Evolutionary conservation across 1,284 basidiomycete species (phyloP).

Genomic region (Boletellus sp.): DNA sequence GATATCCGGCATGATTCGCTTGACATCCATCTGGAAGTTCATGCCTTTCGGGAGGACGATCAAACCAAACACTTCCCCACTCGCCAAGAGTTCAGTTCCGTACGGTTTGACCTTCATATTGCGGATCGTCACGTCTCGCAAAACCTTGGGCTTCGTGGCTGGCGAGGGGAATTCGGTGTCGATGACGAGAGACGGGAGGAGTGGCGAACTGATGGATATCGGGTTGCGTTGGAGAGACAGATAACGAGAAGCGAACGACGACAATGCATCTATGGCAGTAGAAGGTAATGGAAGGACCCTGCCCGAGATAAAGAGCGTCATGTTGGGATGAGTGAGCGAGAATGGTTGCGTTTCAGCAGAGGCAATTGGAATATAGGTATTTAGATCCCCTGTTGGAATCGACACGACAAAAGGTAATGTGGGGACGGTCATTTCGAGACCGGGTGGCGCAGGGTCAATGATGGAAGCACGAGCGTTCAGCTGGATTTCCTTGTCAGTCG

Average conservation of each 20-base stretch:
- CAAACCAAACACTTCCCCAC: constrained; percentile 59
- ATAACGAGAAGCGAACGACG: constrained; percentile 59
- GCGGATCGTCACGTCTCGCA: constrained; percentile 66
- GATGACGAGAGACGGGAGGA: constrained; percentile 47
- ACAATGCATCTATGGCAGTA: constrained; percentile 47
- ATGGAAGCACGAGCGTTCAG: constrained; percentile 55
- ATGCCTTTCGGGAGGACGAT: constrained; percentile 67
- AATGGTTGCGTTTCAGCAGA: constrained; percentile 54
- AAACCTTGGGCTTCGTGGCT: constrained; percentile 53
- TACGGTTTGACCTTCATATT: constrained; percentile 68
- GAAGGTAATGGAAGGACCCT: constrained; percentile 53
- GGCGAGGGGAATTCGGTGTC: constrained; percentile 62
- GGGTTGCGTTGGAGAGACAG: constrained; percentile 53
- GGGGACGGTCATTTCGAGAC: constrained; percentile 48
- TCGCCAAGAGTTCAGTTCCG: constrained; percentile 54
- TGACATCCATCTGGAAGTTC: constrained; percentile 57
- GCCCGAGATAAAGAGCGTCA: constrained; percentile 56
- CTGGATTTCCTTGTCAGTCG: constrained; percentile 41
- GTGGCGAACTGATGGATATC: constrained; percentile 54
- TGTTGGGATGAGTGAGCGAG: constrained; percentile 61
- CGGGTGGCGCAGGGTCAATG: constrained; percentile 52
- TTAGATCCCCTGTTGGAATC: constrained; percentile 29
- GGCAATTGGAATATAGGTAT: constrained; percentile 44
- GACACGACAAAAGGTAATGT: constrained; percentile 60
- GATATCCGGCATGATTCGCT: constrained; percentile 66